Conservation (phyloP, 441 rosid species). For the Gossypium schwendimanii region DNA sequence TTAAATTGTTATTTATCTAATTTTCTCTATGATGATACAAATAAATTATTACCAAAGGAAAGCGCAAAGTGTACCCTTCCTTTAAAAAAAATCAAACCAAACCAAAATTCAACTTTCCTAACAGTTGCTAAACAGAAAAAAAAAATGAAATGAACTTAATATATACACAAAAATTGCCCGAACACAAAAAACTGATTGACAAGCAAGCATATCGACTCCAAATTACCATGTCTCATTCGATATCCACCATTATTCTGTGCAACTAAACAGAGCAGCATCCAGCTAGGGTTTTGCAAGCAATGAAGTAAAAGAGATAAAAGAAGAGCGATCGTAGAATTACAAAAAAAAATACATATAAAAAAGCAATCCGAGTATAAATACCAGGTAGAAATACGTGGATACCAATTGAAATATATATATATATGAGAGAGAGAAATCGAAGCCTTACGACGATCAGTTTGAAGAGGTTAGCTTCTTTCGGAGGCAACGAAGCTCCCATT, state of each 20-base stretch:
- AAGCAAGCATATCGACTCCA: background rate
- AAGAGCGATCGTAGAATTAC: background rate
- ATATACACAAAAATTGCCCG: background rate
- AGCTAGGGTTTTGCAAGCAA: conserved; percentile 36
- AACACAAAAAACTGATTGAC: background rate
- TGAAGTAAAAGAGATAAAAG: background rate
- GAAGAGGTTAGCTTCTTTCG: conserved; percentile 99
- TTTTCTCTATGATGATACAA: background rate
- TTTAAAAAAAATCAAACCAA: background rate
- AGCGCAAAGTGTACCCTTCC: background rate
- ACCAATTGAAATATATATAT: background rate
- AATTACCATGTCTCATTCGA: background rate
- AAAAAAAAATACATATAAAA: background rate
- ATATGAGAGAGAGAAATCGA: conserved; percentile 19
- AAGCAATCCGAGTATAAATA: background rate
- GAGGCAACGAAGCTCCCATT: conserved; percentile 98
- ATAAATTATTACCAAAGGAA: background rate
- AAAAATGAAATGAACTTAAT: background rate
- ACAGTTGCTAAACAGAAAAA: background rate
- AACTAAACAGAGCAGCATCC: conserved; percentile 20
- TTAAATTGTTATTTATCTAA: background rate
- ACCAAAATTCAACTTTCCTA: background rate
- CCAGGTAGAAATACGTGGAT: background rate
- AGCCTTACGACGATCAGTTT: conserved; percentile 98
- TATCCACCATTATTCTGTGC: background rate